These are phyloP conservation scores for Geotrichum cucujoidarum DNA, from an alignment of 1,139 yeast genomes.

Conservation along the genomic window DNA sequence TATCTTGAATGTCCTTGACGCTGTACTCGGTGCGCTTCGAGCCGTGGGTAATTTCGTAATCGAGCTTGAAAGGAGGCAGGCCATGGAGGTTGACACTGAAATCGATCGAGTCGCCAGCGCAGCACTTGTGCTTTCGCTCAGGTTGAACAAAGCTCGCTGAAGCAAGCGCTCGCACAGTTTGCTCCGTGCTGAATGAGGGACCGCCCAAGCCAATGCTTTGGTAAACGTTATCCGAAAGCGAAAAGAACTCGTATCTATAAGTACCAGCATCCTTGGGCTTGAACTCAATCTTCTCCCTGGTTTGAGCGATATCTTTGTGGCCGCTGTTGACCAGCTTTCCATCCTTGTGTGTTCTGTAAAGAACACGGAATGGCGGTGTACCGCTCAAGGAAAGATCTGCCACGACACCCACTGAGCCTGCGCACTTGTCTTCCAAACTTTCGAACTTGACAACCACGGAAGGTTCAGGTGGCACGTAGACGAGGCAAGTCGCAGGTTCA, in stretches of 20 bases:
- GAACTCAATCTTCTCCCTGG: slow-evolving; percentile 55
- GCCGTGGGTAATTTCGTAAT: slow-evolving; percentile 59
- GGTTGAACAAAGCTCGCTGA: slow-evolving; percentile 35
- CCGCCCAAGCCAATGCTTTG: slow-evolving; percentile 29
- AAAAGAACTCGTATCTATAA: slow-evolving; percentile 64
- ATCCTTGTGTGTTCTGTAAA: slow-evolving; percentile 48
- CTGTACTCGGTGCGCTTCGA: slow-evolving; percentile 43
- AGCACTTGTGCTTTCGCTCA: slow-evolving; percentile 34
- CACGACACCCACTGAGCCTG: slow-evolving; percentile 83
- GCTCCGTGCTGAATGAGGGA: slow-evolving; percentile 26
- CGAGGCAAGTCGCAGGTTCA: slow-evolving; percentile 44
- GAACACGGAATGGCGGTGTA: slow-evolving; percentile 72
- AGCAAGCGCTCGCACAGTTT: slow-evolving; percentile 38
- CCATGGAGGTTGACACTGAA: slow-evolving; percentile 65
- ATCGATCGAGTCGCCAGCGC: slow-evolving; percentile 45
- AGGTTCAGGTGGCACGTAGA: slow-evolving; percentile 48
- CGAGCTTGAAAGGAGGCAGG: slow-evolving; percentile 67
- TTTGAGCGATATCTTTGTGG: slow-evolving; percentile 26
- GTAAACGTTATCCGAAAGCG: slow-evolving; percentile 38
- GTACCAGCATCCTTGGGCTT: slow-evolving; percentile 79
- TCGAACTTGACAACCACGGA: slow-evolving; percentile 42
- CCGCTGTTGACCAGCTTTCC: slow-evolving; percentile 24
- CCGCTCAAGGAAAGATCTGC: slow-evolving; percentile 68
- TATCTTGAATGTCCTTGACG: slow-evolving; percentile 43
- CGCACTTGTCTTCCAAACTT: slow-evolving; percentile 73